Percentiles rank a stretch among this genome's conserved stretches.
Conservation (phyloP, 805 yeast genomes). For the Saturnispora gosingensis region DNA sequence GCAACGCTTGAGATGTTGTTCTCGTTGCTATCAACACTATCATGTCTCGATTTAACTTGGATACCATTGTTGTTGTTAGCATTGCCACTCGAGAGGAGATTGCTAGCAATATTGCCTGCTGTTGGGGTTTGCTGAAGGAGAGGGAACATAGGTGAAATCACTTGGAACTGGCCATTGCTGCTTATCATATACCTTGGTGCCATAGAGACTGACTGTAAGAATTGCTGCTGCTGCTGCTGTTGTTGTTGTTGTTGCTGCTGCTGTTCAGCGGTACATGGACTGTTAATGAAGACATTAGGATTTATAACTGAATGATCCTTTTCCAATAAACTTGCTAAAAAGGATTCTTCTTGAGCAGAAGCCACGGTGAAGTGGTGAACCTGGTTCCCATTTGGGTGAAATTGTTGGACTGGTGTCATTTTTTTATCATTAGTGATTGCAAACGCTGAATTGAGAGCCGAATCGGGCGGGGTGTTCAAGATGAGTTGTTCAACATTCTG, state of each 20-base stretch:
- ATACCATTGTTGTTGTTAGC: neutral
- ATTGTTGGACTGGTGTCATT: neutral
- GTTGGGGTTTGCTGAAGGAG: neutral
- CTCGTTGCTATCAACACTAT: neutral
- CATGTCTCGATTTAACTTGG: neutral
- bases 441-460: neutral
- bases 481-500: conserved; percentile 8
- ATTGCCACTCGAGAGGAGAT: neutral
- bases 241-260: neutral
- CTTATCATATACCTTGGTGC: neutral
- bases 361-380: conserved; percentile 4
- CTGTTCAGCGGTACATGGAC: neutral
- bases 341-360: conserved; percentile 6
- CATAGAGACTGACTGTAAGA: neutral
- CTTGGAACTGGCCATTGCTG: neutral
- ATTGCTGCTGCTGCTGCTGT: neutral
- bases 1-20: neutral
- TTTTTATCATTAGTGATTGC: neutral
- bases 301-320: neutral
- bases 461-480: conserved; percentile 3
- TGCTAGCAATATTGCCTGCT: neutral
- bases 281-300: neutral
- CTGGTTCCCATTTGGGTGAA: neutral
- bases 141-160: conserved; percentile 1
- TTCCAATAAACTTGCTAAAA: conserved; percentile 2